phyloP scores from a whole-genome alignment of 306 rosid genomes.

The Arachis stenosperma region DNA sequence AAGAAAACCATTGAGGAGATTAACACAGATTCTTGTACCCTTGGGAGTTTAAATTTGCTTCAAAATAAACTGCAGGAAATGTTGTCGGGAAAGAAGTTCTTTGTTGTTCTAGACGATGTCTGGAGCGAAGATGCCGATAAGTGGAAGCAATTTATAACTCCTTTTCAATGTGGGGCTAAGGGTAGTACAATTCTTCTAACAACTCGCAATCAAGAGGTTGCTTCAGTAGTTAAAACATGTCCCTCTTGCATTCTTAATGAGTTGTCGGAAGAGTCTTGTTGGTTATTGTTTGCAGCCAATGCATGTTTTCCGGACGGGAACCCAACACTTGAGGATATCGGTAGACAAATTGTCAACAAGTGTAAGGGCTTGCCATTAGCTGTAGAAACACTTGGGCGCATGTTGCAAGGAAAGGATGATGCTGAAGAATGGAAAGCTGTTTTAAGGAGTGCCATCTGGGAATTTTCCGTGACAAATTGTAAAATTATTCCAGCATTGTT shows the following conservation, averaged over 20 bases:
- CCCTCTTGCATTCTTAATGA: background rate
- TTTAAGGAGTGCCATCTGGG: no score
- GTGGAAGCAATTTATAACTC: background rate
- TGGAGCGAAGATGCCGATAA: no score
- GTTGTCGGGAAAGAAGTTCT: background rate
- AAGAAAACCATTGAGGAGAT: background rate
- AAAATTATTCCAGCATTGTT: no score
- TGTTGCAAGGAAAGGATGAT: no score
- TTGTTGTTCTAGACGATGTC: background rate
- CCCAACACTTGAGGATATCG: background rate
- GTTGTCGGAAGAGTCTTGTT: background rate
- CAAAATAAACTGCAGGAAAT: background rate
- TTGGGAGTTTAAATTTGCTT: background rate
- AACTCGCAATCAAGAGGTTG: background rate
- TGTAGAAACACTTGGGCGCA: no score
- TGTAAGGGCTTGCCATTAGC: no score
- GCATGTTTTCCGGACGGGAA: background rate
- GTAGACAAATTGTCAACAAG: no score
- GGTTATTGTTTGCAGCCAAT: background rate
- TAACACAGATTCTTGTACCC: background rate
- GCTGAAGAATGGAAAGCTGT: no score
- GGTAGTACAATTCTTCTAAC: slow-evolving; percentile 11
- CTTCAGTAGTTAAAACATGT: background rate
- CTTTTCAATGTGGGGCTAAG: background rate
- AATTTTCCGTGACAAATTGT: no score